A percentile compares a stretch with the other conserved stretches of the same genome.
Evolutionary conservation across 371 early-diverging fungal species (phyloP).

Genomic region (Apophysomyces elegans): DNA sequence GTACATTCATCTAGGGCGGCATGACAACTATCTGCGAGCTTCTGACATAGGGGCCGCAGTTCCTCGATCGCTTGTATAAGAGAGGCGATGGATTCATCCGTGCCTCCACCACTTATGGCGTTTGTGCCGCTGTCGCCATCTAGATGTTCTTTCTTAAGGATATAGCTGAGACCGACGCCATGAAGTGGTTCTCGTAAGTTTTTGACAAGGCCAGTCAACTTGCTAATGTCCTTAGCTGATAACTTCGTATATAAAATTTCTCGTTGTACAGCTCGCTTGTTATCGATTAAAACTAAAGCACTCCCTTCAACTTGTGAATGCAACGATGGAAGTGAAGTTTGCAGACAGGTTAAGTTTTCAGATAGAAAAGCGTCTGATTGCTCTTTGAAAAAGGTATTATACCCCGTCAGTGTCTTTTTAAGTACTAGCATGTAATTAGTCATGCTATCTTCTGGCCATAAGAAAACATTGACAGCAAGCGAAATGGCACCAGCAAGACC

Average conservation of each 20-base stretch:
- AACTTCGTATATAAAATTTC: conserved; percentile 37
- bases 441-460: conserved; percentile 53
- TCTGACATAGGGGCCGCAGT: conserved; percentile 10
- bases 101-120: neutral
- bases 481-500: conserved; percentile 38
- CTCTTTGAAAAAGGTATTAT: conserved; percentile 38
- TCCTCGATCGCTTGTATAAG: conserved; percentile 3
- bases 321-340: conserved; percentile 27
- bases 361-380: conserved; percentile 38
- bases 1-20: conserved; percentile 12
- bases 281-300: conserved; percentile 38
- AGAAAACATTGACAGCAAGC: conserved; percentile 35
- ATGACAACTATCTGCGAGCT: conserved; percentile 12
- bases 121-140: neutral
- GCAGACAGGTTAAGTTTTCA: neutral
- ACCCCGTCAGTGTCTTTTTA: conserved; percentile 25
- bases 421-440: conserved; percentile 36
- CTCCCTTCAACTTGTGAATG: conserved; percentile 33
- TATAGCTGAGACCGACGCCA: conserved; percentile 41
- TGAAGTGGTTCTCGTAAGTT: conserved; percentile 35
- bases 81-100: neutral
- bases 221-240: conserved; percentile 38
- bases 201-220: conserved; percentile 29
- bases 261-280: conserved; percentile 47
- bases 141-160: conserved; percentile 30